Evolutionary conservation across 768 basidiomycete genomes (phyloP), one percentile per base, ranked within the genome.

Genomic region (Leccinum arenicola): DNA sequence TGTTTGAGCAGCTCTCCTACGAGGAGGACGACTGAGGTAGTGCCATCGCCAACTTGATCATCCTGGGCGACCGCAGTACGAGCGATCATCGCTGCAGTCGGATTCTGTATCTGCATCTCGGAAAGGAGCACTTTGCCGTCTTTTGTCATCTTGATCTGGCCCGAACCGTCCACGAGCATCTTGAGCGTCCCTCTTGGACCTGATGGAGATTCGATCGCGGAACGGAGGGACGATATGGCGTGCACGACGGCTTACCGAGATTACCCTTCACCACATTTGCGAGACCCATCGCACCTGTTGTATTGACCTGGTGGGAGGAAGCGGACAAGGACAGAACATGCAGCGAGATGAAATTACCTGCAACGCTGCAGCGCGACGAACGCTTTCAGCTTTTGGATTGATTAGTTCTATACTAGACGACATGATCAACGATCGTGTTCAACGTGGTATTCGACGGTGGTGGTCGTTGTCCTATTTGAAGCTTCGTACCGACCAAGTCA

Each of bases 61-160:
- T 99, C 97, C 73, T 98, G 97, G 3, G 97, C 96, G 23, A 98
- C 96, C 14, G 97, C 97, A 47, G 97, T 98, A 54, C 95, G 86
- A 50, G 97, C 97, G 70, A 99, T 94, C 93, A 99, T 96, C 33
- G 97, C 95, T 17, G 97, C 97, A 3, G 97, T 98, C 31, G 97
- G 97, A 74, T 99, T 98, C 77, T 93, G 91, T 67, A 99, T 99
- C 78, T 98, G 97, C 97, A 99, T 99, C 78, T 99, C 97, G 45
- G 95, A 96, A 59, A 99, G 81, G 57, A 99, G 77, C 45, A 98
- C 96, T 78, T 99, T 99, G 63, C 97, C 97, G 70, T 98, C 97
- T 81, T 98, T 99, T 64, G 97, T 98, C 92, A 99, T 95, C 83
- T 98, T 99, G 75, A 99, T 95, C 77, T 95, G 92, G 10, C 97